A percentile compares a stretch with the other conserved stretches of the same genome.
These are phyloP conservation scores for Aspergillus ruber DNA, from an alignment of 2,329 filamentous ascomycete genomes.

Conservation along the genomic window DNA sequence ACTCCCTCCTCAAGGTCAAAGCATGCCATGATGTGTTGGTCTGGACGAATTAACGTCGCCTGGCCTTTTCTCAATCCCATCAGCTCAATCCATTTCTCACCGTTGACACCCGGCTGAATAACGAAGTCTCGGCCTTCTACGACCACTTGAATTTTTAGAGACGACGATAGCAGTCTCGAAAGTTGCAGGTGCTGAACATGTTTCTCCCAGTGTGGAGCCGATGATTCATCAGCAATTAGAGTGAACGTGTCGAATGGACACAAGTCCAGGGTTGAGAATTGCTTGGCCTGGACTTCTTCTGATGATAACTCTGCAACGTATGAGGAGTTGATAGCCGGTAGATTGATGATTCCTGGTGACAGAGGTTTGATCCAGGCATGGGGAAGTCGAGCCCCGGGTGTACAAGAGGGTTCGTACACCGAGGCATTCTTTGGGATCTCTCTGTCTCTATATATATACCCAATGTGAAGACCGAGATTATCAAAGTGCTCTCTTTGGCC, in stretches of 20 bases:
- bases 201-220: conserved; percentile 1
- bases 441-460: conserved; percentile 37
- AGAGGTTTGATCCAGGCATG: conserved; percentile 33
- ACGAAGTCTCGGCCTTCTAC: conserved; percentile 18
- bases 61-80: conserved; percentile 17
- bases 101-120: conserved; percentile 10
- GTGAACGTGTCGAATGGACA: conserved; percentile 27
- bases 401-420: conserved; percentile 30
- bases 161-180: neutral
- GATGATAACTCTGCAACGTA: conserved; percentile 28
- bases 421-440: conserved; percentile 33
- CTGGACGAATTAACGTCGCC: conserved; percentile 31
- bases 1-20: conserved; percentile 1
- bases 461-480: conserved; percentile 40
- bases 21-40: conserved; percentile 31
- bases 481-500: conserved; percentile 39
- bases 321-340: conserved; percentile 25
- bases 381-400: conserved; percentile 34
- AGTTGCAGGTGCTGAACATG: neutral
- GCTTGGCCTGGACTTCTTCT: conserved; percentile 17
- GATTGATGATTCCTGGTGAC: neutral
- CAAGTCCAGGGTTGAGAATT: conserved; percentile 34
- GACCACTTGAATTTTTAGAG: conserved; percentile 2
- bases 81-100: conserved; percentile 15
- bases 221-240: conserved; percentile 14